Percentiles rank a stretch among this genome's conserved stretches.
phyloP scores from a whole-genome alignment of 306 rosid species.

The Prinsepia uniflora region DNA sequence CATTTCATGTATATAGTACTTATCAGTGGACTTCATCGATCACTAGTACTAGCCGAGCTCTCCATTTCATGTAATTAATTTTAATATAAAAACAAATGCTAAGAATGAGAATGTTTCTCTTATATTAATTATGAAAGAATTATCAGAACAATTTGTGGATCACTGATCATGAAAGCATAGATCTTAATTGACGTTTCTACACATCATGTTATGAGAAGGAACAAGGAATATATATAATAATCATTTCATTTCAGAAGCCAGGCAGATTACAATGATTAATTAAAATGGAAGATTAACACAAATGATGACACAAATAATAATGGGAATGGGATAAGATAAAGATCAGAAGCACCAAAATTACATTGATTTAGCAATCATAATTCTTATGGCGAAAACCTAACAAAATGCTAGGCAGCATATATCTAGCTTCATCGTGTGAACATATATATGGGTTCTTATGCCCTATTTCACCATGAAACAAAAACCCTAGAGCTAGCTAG shows the following conservation, averaged over 20 bases:
- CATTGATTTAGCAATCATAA: constrained; percentile 26
- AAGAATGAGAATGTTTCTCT: too few species aligned
- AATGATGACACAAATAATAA: constrained; percentile 7
- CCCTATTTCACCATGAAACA: constrained; percentile 20
- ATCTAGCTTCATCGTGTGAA: constrained; percentile 22
- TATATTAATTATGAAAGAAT: too few species aligned
- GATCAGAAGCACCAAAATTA: constrained; percentile 41
- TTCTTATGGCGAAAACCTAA: constrained; percentile 35
- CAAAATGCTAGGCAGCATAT: constrained; percentile 33
- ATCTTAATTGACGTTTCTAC: constrained; percentile 1
- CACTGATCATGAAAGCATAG: background rate
- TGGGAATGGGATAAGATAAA: constrained; percentile 16
- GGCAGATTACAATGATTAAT: constrained; percentile 41
- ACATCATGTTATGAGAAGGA: constrained; percentile 21
- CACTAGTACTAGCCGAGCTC: too few species aligned
- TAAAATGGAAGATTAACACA: constrained; percentile 32
- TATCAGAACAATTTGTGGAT: too few species aligned
- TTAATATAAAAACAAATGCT: too few species aligned
- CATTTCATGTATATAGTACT: background rate
- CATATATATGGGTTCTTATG: constrained; percentile 22
- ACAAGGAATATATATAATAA: constrained; percentile 27
- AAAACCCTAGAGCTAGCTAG: background rate
- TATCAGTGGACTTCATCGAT: constrained; percentile 5
- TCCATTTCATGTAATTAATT: too few species aligned
- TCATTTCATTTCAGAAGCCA: constrained; percentile 38